A percentile compares a stretch with the other conserved stretches of the same genome.
phyloP scores from a whole-genome alignment of 2,329 filamentous ascomycete genomes.

The Aspergillus sp. region DNA sequence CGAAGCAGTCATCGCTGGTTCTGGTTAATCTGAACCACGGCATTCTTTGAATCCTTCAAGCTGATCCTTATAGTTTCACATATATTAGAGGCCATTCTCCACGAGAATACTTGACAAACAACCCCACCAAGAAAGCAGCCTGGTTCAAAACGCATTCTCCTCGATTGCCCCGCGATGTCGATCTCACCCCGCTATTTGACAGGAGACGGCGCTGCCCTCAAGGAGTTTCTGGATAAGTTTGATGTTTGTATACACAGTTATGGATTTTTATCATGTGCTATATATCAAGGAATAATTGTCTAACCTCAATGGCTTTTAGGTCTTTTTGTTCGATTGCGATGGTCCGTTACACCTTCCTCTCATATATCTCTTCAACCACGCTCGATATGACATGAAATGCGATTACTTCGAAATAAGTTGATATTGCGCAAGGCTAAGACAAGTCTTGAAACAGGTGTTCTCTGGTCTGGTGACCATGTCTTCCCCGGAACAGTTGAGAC shows the following conservation, averaged over 20 bases:
- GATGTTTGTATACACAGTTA: constrained; percentile 62
- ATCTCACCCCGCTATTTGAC: constrained; percentile 59
- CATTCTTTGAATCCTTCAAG: too few relatives aligned
- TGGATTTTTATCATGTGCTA: neutral
- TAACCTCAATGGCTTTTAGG: constrained; percentile 46
- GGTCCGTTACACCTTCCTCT: constrained; percentile 51
- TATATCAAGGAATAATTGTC: constrained; percentile 3
- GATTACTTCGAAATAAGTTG: too few relatives aligned
- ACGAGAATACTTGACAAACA: too few relatives aligned
- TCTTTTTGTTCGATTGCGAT: constrained; percentile 96
- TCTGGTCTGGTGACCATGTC: constrained; percentile 92
- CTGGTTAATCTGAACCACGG: too few relatives aligned
- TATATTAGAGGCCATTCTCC: too few relatives aligned
- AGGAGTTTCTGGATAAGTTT: constrained; percentile 81
- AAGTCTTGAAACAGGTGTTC: constrained; percentile 62
- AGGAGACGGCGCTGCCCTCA: constrained; percentile 70
- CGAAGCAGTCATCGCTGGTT: too few relatives aligned
- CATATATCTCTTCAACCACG: neutral
- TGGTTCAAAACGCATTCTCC: too few relatives aligned
- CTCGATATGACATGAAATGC: too few relatives aligned
- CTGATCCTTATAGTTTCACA: too few relatives aligned
- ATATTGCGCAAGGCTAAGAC: too few relatives aligned
- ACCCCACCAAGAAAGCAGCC: too few relatives aligned
- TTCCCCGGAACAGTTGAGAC: constrained; percentile 84
- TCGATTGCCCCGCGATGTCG: constrained; percentile 16